Conservation (phyloP, 305 asterid genomes). For the Fraxinus albicans region DNA sequence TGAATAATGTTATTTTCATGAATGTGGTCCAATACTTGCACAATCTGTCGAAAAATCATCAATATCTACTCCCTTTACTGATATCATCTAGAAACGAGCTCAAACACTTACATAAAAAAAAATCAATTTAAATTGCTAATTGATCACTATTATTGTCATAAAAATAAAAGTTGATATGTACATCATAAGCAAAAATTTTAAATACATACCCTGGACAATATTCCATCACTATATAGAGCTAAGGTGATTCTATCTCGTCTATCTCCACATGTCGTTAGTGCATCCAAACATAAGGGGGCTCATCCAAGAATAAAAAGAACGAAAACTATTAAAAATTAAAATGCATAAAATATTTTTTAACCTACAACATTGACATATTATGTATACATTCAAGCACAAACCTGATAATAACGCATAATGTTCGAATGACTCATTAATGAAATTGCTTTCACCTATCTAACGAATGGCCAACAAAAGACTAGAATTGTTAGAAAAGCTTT, state of each 20-base stretch:
- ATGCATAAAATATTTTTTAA: neutral
- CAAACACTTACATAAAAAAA: neutral
- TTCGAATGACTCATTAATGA: neutral
- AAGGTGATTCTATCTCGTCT: neutral
- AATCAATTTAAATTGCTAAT: neutral
- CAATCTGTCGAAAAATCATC: neutral
- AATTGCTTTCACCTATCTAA: neutral
- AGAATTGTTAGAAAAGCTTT: neutral
- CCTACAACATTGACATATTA: neutral
- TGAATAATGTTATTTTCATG: neutral
- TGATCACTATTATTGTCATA: neutral
- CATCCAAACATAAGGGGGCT: neutral
- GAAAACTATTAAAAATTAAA: neutral
- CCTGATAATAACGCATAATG: neutral
- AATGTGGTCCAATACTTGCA: neutral
- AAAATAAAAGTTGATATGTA: neutral
- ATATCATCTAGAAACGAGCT: neutral
- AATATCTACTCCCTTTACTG: neutral
- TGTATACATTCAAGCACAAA: neutral
- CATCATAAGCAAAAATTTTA: neutral
- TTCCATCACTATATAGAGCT: neutral
- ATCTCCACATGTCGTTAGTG: neutral
- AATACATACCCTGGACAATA: neutral
- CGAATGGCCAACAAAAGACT: neutral
- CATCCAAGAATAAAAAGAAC: neutral